phyloP scores from a whole-genome alignment of 2,329 filamentous ascomycete species.

The Sporothrix pallida region DNA sequence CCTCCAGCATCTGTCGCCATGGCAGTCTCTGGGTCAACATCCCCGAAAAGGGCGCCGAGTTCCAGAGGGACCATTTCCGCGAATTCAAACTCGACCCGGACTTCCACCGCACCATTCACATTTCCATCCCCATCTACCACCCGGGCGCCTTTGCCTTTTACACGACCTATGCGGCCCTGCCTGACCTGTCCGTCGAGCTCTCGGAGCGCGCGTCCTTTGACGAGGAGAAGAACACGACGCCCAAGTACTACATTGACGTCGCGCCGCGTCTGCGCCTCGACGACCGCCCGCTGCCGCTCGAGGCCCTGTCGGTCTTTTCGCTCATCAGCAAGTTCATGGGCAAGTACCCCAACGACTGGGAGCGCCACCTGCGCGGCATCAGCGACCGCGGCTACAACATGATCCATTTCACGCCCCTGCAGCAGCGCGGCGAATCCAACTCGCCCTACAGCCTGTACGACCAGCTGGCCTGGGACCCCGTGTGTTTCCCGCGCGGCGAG shows the following conservation, averaged over 20 bases:
- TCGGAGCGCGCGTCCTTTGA: slow-evolving; percentile 54
- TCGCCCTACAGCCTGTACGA: slow-evolving; percentile 97
- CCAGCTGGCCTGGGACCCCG: slow-evolving; percentile 83
- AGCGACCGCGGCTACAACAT: slow-evolving; percentile 95
- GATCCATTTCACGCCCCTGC: slow-evolving; percentile 96
- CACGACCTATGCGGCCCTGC: slow-evolving; percentile 87
- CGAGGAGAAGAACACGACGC: slow-evolving; percentile 68
- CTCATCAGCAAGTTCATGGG: slow-evolving; percentile 99
- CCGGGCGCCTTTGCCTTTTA: slow-evolving; percentile 95
- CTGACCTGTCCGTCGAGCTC: slow-evolving; percentile 69
- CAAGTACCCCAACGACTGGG: slow-evolving; percentile 86
- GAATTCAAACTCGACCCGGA: slow-evolving; percentile 92
- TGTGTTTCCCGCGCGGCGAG: slow-evolving; percentile 83
- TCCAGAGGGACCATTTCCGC: slow-evolving; percentile 78
- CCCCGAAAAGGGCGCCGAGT: slow-evolving; percentile 74
- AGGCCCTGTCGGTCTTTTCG: slow-evolving; percentile 90
- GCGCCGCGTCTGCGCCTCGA: slow-evolving; percentile 79
- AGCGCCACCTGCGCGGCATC: slow-evolving; percentile 86
- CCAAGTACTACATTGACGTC: slow-evolving; percentile 91
- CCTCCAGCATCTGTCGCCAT: slow-evolving; percentile 91
- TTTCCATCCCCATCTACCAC: slow-evolving; percentile 82
- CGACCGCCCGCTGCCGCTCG: slow-evolving; percentile 75
- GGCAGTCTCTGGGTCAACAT: slow-evolving; percentile 98
- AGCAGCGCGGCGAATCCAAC: slow-evolving; percentile 86
- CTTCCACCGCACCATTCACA: slow-evolving; percentile 90